Evolutionary conservation across 495 filamentous ascomycete species (phyloP), one percentile per base, ranked within the genome.

Genomic region (Hyaloscypha hepaticicola): DNA sequence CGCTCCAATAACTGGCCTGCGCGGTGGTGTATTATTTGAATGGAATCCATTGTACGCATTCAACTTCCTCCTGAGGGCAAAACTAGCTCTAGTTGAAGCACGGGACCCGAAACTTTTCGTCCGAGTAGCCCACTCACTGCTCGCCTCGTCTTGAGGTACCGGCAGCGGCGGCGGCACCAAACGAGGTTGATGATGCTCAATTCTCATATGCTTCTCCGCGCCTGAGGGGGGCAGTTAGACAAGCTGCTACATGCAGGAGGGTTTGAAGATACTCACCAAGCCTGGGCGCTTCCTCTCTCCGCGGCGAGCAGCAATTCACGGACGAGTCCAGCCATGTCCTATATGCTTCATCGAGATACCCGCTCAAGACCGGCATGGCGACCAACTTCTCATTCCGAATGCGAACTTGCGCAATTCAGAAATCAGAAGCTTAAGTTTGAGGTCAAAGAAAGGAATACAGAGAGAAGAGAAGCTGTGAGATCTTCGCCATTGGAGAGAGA

Each of bases 1-100:
- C 16, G 75, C 78, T 49, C 83, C 75, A 50, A 87, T 86, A 29
- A 73, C 77, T 56, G 82, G 76, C 55, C 77, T 71, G 63, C 73
- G 72, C 27, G 75, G 66, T 14, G 38, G 14, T 16, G 14, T 45
- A 53, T 28, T 53, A 24, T 19, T 28, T 28, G 22, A 28, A 26
- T 28, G 50, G 14, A 28, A 28, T 58, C 62, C 65, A 67, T 69
- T 70, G 62, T 70, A 70, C 7, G 63, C 58, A 55, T 69, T 70
- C 31, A 70, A 33, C 33, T 74, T 79, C 63, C 81, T 80, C 69
- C 74, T 81, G 61, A 78, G 74, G 41, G 78, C 76, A 38, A 85
- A 77, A 67, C 82, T 87, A 52, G 79, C 78, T 33, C 80, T 77
- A 72, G 69, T 79, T n/a, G 81, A 82, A 28, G 80, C 78, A 63